Percentiles rank a stretch among this genome's conserved stretches.
phyloP scores from a whole-genome alignment of 1,139 yeast species.

The Debaryomycetaceae sp. region DNA sequence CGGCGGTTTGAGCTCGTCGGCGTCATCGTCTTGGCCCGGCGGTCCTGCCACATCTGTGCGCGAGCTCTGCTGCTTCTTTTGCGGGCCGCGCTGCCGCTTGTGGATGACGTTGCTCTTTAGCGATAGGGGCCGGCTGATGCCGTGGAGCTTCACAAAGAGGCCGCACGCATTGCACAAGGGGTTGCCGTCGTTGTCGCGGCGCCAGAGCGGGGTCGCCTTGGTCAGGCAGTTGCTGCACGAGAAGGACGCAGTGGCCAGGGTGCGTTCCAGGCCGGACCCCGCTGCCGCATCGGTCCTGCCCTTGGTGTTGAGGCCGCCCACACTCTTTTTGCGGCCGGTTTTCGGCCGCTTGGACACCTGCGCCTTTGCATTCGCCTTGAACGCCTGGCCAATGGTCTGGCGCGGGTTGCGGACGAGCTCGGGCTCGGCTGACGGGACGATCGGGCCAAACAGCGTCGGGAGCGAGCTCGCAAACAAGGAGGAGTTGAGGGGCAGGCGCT shows the following conservation, averaged over 20 bases:
- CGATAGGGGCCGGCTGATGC: conserved; percentile 17
- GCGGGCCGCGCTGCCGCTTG: conserved; percentile 16
- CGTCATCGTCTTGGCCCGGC: conserved; percentile 12
- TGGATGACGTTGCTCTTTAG: conserved; percentile 19
- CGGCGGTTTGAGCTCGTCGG: conserved; percentile 5
- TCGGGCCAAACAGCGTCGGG: too few species aligned
- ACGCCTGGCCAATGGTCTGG: too few species aligned
- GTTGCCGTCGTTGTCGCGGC: conserved; percentile 18
- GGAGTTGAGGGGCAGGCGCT: background rate
- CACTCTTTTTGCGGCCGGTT: background rate
- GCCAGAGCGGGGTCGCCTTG: conserved; percentile 17
- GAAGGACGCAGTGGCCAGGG: conserved; percentile 1
- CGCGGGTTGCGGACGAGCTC: too few species aligned
- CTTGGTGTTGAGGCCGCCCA: conserved; percentile 1
- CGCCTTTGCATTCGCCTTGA: background rate
- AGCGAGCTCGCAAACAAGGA: background rate
- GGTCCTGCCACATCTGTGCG: background rate
- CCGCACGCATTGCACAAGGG: conserved; percentile 21
- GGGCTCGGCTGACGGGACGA: too few species aligned
- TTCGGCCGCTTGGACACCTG: background rate
- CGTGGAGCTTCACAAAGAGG: conserved; percentile 16
- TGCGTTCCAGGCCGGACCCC: background rate
- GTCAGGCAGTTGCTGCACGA: conserved; percentile 18
- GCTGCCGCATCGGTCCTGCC: conserved; percentile 1
- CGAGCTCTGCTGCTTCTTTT: conserved; percentile 1